Evolutionary conservation across 352 stramenopile species (phyloP).

Genomic region (Thalassiosira tumida): DNA sequence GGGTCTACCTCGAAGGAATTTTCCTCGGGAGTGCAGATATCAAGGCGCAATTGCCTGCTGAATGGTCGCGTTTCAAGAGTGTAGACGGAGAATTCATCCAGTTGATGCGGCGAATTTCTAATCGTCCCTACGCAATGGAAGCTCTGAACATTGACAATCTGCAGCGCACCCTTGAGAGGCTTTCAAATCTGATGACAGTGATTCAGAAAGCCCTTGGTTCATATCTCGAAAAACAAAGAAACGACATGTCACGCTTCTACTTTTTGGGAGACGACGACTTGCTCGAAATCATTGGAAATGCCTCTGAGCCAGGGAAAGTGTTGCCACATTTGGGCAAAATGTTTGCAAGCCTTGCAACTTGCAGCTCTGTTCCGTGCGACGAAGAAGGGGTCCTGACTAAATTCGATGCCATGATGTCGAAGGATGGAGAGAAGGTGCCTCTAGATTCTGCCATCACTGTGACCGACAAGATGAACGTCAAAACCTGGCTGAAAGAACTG

Average conservation of each 20-base stretch:
- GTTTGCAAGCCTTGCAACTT: conserved; percentile 97
- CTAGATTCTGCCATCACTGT: conserved; percentile 93
- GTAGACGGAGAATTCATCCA: conserved; percentile 92
- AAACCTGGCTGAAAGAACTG: conserved; percentile 95
- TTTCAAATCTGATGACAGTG: conserved; percentile 96
- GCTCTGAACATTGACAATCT: conserved; percentile 92
- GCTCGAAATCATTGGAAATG: conserved; percentile 99
- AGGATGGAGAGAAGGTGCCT: conserved; percentile 98
- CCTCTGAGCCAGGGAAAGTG: conserved; percentile 98
- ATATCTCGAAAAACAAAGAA: conserved; percentile 98
- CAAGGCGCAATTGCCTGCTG: conserved; percentile 93
- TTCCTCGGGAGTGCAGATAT: conserved; percentile 96
- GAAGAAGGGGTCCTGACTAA: conserved; percentile 87
- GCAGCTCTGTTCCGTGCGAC: conserved; percentile 80
- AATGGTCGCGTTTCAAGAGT: conserved; percentile 93
- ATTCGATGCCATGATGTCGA: conserved; percentile 96
- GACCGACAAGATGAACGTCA: conserved; percentile 94
- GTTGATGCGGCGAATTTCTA: conserved; percentile 94
- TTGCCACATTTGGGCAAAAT: conserved; percentile 98
- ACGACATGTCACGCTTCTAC: conserved; percentile 99
- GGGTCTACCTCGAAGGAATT: conserved; percentile 96
- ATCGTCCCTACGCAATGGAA: conserved; percentile 97
- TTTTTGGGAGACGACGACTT: conserved; percentile 99
- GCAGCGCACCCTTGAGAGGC: conserved; percentile 90
- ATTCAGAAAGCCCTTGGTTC: conserved; percentile 99